These are phyloP conservation scores for Hypoxylon rubiginosum DNA, from an alignment of 2,329 filamentous ascomycete genomes.

Conservation along the genomic window DNA sequence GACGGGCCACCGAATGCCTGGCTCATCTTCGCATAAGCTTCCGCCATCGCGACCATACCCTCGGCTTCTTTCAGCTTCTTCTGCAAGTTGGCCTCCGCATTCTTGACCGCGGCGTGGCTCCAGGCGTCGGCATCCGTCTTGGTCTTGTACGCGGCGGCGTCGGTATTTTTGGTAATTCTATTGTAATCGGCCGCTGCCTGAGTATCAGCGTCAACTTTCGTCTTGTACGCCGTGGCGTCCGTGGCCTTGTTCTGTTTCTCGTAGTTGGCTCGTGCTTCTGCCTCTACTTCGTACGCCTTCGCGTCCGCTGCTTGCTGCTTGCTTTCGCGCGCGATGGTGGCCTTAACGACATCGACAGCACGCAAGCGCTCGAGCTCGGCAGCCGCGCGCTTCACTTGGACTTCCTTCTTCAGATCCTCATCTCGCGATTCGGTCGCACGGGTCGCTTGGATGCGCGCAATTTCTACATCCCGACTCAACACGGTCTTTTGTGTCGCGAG, in stretches of 20 bases:
- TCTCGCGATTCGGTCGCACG: conserved; percentile 81
- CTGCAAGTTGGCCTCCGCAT: conserved; percentile 68
- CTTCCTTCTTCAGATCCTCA: conserved; percentile 82
- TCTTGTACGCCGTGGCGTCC: conserved; percentile 42
- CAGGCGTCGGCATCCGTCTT: conserved; percentile 60
- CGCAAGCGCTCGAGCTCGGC: conserved; percentile 86
- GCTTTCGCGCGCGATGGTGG: conserved; percentile 76
- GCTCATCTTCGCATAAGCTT: conserved; percentile 80
- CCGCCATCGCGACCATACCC: conserved; percentile 81
- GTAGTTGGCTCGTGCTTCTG: conserved; percentile 68
- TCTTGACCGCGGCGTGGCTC: conserved; percentile 57
- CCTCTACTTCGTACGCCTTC: conserved; percentile 73
- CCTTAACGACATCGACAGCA: conserved; percentile 83
- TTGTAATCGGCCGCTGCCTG: conserved; percentile 1
- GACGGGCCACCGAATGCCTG: conserved; percentile 82
- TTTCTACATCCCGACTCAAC: conserved; percentile 79
- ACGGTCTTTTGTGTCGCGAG: conserved; percentile 79
- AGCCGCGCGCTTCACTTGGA: conserved; percentile 81
- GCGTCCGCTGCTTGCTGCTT: conserved; percentile 78
- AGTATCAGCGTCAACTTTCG: background rate
- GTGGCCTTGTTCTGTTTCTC: conserved; percentile 67
- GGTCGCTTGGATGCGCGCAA: conserved; percentile 79
- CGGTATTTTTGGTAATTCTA: conserved; percentile 58
- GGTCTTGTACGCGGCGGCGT: conserved; percentile 63
- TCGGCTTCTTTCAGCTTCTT: conserved; percentile 80